phyloP scores from a whole-genome alignment of 75 land plant genomes.

The Selaginella moellendorffii region DNA sequence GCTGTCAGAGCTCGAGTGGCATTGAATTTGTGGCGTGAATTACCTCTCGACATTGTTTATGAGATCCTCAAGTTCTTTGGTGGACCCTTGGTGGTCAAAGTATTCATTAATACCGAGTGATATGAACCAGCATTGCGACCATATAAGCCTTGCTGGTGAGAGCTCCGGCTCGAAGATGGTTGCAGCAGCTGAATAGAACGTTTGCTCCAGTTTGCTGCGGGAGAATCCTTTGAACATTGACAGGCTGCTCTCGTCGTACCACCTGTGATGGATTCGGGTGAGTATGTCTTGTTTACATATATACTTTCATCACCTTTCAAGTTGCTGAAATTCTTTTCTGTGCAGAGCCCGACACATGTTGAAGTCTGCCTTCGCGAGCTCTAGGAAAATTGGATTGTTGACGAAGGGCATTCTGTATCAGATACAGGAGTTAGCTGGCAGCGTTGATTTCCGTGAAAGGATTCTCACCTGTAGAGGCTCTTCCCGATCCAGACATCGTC shows the following conservation, averaged over 20 bases:
- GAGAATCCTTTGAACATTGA: slow-evolving; percentile 51
- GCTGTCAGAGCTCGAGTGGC: too few relatives aligned
- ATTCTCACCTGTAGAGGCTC: slow-evolving; percentile 40
- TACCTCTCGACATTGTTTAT: slow-evolving; percentile 47
- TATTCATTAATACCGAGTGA: slow-evolving; percentile 79
- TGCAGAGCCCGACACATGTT: slow-evolving; percentile 47
- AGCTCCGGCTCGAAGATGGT: slow-evolving; percentile 55
- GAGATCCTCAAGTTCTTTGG: slow-evolving; percentile 43
- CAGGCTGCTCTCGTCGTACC: slow-evolving; percentile 47
- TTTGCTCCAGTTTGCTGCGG: slow-evolving; percentile 50
- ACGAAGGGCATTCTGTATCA: slow-evolving; percentile 33
- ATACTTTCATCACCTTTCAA: slow-evolving; percentile 40
- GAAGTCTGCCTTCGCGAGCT: slow-evolving; percentile 65
- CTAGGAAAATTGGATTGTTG: slow-evolving; percentile 31
- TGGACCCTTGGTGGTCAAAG: slow-evolving; percentile 60
- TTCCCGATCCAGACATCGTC: slow-evolving; percentile 34
- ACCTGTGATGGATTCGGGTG: slow-evolving; percentile 33
- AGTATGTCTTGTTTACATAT: too few relatives aligned
- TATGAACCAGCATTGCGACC: slow-evolving; percentile 62
- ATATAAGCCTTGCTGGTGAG: slow-evolving; percentile 55
- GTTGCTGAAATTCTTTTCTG: slow-evolving; percentile 38
- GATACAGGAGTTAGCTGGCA: not conserved
- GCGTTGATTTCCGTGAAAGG: not conserved
- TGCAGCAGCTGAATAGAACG: slow-evolving; percentile 83
- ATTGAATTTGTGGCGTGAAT: too few relatives aligned